Percentiles rank a stretch among this genome's conserved stretches.
Conservation (phyloP, 2,329 filamentous ascomycete genomes). For the Scytalidium lignicola region DNA sequence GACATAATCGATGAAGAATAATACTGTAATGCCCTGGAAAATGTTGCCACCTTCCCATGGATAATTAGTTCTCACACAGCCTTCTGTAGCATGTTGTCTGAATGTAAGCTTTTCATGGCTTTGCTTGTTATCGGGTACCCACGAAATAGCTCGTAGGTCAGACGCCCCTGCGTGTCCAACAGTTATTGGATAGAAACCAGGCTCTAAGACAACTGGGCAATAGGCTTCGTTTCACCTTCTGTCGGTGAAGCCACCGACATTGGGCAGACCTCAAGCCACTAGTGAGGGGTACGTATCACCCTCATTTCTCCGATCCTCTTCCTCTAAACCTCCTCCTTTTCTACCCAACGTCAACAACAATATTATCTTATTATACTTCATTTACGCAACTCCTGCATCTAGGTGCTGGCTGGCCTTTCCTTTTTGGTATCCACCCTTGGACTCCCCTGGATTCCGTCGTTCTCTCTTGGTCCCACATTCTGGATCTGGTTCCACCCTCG, state of each 20-base stretch:
- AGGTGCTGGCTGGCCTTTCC: background rate
- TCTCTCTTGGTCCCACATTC: constrained; percentile 7
- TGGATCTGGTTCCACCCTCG: constrained; percentile 1
- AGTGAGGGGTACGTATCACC: constrained; percentile 2
- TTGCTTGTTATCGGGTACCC: too few species aligned
- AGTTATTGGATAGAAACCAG: constrained; percentile 16
- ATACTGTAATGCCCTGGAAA: too few species aligned
- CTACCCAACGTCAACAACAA: background rate
- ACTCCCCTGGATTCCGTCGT: constrained; percentile 4
- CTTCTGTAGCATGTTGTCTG: too few species aligned
- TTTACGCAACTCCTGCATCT: background rate
- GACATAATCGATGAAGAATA: too few species aligned
- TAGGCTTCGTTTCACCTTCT: background rate
- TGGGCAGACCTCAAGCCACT: constrained; percentile 1
- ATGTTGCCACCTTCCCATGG: too few species aligned
- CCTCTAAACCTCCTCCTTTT: constrained; percentile 1
- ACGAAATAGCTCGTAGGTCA: constrained; percentile 13
- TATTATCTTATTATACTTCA: background rate
- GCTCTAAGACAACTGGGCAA: background rate
- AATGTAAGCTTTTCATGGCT: too few species aligned
- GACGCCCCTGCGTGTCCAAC: constrained; percentile 19
- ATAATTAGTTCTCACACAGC: too few species aligned
- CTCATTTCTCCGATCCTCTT: constrained; percentile 2
- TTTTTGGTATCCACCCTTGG: constrained; percentile 4
- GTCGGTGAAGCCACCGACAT: background rate